Conservation (phyloP, 179 eudicot species). For the Corrigiola litoralis region DNA sequence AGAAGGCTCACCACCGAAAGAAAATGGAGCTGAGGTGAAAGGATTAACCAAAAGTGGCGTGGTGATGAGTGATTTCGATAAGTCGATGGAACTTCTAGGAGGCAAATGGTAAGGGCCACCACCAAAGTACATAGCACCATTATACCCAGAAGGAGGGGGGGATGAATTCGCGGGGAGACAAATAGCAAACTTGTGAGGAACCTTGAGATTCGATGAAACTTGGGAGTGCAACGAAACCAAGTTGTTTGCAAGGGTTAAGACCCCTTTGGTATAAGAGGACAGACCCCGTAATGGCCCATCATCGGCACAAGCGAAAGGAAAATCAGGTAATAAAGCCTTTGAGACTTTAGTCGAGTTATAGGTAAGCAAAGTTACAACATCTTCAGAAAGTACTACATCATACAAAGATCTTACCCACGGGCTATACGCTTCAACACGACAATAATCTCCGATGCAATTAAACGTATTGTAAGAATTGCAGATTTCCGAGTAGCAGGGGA, state of each 20-base stretch:
- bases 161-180: conserved; percentile 33
- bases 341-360: not conserved
- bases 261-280: conserved; percentile 32
- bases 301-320: conserved; percentile 30
- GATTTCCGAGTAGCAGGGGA: no score
- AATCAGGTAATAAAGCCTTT: conserved; percentile 15
- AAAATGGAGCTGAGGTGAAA: conserved; percentile 18
- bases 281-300: conserved; percentile 32
- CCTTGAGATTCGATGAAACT: conserved; percentile 23
- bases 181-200: conserved; percentile 39
- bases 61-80: conserved; percentile 30
- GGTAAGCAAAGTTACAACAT: conserved; percentile 22
- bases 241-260: conserved; percentile 34
- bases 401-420: conserved; percentile 25
- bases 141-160: conserved; percentile 6
- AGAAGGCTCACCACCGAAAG: not conserved
- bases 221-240: conserved; percentile 26
- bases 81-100: conserved; percentile 12
- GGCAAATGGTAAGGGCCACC: conserved; percentile 38
- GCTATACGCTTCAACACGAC: conserved; percentile 34
- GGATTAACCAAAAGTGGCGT: conserved; percentile 39
- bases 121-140: conserved; percentile 48
- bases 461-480: conserved; percentile 16
- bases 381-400: conserved; percentile 18
- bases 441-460: conserved; percentile 18